Evolutionary conservation across 441 rosid species (phyloP).

Genomic region (Flueggea neowawraea): DNA sequence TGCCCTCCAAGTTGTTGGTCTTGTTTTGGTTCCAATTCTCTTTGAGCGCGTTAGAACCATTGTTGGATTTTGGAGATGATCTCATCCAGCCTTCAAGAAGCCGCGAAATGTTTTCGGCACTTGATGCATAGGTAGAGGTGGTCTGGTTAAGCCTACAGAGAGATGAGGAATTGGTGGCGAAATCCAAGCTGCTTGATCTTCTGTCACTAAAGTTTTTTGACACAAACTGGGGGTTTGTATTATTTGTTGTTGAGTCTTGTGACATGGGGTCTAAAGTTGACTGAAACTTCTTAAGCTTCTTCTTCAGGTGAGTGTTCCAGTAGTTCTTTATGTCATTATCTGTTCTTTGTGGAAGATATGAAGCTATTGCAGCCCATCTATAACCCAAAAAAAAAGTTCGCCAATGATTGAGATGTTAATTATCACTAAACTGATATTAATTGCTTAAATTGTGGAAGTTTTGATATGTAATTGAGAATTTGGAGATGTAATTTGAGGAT

Average conservation of each 20-base stretch:
- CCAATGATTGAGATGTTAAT: too few species aligned
- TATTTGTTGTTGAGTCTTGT: constrained; percentile 17
- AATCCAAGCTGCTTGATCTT: constrained; percentile 23
- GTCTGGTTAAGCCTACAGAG: constrained; percentile 15
- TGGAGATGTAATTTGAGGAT: constrained; percentile 25
- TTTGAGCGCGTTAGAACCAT: constrained; percentile 4
- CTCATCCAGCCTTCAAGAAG: constrained; percentile 97
- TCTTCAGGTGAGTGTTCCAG: constrained; percentile 98
- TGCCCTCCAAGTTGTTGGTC: constrained; percentile 3
- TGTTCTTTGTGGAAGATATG: constrained; percentile 93
- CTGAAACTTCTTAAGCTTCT: constrained; percentile 73
- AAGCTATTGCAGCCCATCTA: constrained; percentile 99
- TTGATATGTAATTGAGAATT: neutral
- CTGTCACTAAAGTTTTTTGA: constrained; percentile 21
- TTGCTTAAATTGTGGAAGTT: too few species aligned
- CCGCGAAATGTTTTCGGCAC: constrained; percentile 92
- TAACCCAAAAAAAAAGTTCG: neutral
- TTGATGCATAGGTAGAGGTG: constrained; percentile 72
- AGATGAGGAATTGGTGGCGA: constrained; percentile 21
- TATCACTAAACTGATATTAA: too few species aligned
- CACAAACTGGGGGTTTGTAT: constrained; percentile 5
- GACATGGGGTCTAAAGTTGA: constrained; percentile 36
- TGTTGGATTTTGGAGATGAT: constrained; percentile 52
- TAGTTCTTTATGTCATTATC: constrained; percentile 97
- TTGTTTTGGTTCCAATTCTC: constrained; percentile 3